Evolutionary conservation across 257 asterid species (phyloP).

Genomic region (Petunia axillaris): DNA sequence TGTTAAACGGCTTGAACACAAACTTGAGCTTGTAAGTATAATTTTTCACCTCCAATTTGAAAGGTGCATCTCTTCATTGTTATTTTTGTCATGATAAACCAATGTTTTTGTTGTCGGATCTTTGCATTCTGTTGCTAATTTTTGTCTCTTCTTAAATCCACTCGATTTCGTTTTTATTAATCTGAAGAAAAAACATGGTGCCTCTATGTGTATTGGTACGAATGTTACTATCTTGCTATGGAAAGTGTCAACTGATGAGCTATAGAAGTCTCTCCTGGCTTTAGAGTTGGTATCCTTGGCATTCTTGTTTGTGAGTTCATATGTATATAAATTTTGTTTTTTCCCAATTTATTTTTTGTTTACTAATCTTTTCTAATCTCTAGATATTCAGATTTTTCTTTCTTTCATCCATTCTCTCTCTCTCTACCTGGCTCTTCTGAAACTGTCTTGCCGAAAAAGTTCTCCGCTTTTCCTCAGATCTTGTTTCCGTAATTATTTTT

Average conservation of each 20-base stretch:
- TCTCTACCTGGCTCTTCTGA: slow-evolving; percentile 2
- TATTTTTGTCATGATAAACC: not conserved
- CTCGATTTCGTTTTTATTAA: not conserved
- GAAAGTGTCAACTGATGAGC: not conserved
- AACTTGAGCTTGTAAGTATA: slow-evolving; percentile 76
- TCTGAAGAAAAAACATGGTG: not conserved
- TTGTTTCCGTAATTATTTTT: not conserved
- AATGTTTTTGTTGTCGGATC: not conserved
- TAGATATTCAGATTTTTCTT: not conserved
- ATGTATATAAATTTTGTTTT: not conserved
- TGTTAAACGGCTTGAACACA: slow-evolving; percentile 83
- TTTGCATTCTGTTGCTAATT: not conserved
- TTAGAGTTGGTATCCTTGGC: not conserved
- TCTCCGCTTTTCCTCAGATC: not conserved
- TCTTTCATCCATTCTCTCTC: not conserved
- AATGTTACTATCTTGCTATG: not conserved
- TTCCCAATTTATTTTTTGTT: not conserved
- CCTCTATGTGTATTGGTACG: not conserved
- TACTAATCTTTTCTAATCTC: not conserved
- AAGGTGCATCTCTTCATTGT: not conserved
- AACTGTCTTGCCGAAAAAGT: slow-evolving; percentile 5
- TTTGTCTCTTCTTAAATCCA: not conserved
- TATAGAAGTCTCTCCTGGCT: not conserved
- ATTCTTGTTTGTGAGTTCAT: not conserved
- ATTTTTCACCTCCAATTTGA: slow-evolving; percentile 16